Conservation (phyloP, 2,329 filamentous ascomycete genomes). For the Fusarium azukiicola region DNA sequence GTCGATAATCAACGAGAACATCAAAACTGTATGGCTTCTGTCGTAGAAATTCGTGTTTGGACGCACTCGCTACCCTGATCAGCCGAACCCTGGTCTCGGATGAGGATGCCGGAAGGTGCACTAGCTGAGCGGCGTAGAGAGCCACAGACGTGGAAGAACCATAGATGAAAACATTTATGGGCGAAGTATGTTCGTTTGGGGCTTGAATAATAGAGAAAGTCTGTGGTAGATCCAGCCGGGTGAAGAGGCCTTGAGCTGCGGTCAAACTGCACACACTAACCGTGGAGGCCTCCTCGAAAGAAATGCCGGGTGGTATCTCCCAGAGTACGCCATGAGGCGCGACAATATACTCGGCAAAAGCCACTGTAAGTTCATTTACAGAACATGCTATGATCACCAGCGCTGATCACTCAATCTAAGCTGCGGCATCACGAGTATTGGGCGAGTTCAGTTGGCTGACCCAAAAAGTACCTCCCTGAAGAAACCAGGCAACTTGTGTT, state of each 20-base stretch:
- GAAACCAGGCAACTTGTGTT: constrained; percentile 63
- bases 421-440: not conserved
- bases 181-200: accelerated
- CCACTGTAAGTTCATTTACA: constrained; percentile 66
- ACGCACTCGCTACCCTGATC: constrained; percentile 56
- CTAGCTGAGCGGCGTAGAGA: constrained; percentile 58
- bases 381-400: constrained; percentile 58
- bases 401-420: not conserved
- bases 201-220: constrained; percentile 54
- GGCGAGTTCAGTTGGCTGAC: accelerated
- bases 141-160: constrained; percentile 60
- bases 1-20: constrained; percentile 63
- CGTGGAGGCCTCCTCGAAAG: constrained; percentile 61
- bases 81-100: constrained; percentile 46
- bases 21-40: constrained; percentile 62
- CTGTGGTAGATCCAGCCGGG: constrained; percentile 59
- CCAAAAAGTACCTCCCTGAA: constrained; percentile 60
- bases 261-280: constrained; percentile 67
- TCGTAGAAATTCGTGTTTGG: constrained; percentile 53
- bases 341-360: constrained; percentile 67
- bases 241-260: constrained; percentile 66
- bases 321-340: constrained; percentile 63
- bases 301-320: constrained; percentile 58
- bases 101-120: constrained; percentile 31
- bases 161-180: constrained; percentile 55